Base-by-base conservation (phyloP, 1,284 basidiomycete species). In the Moniliophthora roreri region DNA sequence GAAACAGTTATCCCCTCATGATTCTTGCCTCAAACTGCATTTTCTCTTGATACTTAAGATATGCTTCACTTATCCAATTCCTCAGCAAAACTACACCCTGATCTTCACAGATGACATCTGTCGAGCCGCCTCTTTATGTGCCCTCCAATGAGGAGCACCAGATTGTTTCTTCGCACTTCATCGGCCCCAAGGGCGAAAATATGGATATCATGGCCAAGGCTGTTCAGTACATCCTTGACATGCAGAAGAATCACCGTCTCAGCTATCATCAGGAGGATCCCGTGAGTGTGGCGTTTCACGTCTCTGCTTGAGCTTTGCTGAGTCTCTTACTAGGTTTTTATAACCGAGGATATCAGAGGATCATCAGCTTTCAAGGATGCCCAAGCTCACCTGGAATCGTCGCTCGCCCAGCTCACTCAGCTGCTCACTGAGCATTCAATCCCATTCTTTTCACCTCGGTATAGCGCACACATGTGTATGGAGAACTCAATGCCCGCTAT, bases 371-470 rank as follows among this genome's bases (percentile, higher is more conserved):
- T n/a, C 24, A 18, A 26, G 11, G 24, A 46, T 15, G 44, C 24
- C 8, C 24, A n/a, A n/a, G 24, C 23, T 37, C 45, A n/a, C 32
- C 21, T 28, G n/a, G n/a, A n/a, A n/a, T n/a, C n/a, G n/a, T 24
- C 18, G 26, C 18, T 21, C n/a, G n/a, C 32, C 45, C n/a, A 47
- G 21, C 32, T 55, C 35, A 50, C 24, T 42, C 34, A 36, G 36
- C 21, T 38, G 26, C 63, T 72, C 23, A 56, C 55, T 34, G 51
- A 66, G 20, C 62, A 68, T 50, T 70, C 62, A 23, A 56, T 72
- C 11, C 76, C 76, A 4, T 75, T 74, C 63, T 76, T 64, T 54
- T 72, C 69, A 15, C 73, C 72, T 20, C 70, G 76, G 11, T 78
- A 77, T 57, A 66, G 60, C 45, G 75, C 65, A 0, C 75, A 77